Conservation (phyloP, 345 rosid genomes). For the Citrus sp. region DNA sequence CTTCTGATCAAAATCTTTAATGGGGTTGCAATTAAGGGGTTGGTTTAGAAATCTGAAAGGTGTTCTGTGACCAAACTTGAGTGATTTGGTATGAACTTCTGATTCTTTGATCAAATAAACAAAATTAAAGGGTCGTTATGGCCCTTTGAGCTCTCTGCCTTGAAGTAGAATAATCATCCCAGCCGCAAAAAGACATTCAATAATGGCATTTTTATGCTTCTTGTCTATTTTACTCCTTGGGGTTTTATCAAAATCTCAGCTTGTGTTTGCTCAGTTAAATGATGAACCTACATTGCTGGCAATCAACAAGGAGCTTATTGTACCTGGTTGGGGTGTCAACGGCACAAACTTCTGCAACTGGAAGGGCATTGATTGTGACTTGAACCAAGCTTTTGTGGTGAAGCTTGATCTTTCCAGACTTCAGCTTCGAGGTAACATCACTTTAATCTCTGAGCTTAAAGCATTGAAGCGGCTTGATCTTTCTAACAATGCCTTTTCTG, state of each 20-base stretch:
- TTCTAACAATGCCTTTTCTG: slow-evolving; percentile 63
- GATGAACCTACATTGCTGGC: slow-evolving; percentile 63
- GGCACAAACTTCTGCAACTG: slow-evolving; percentile 67
- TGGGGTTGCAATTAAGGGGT: slow-evolving; percentile 4
- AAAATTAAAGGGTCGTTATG: neutral
- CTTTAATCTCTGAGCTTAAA: slow-evolving; percentile 67
- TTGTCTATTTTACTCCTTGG: slow-evolving; percentile 48
- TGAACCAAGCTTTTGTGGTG: slow-evolving; percentile 63
- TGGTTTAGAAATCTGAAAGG: slow-evolving; percentile 23
- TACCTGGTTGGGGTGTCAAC: slow-evolving; percentile 84
- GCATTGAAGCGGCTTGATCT: slow-evolving; percentile 61
- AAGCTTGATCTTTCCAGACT: slow-evolving; percentile 74
- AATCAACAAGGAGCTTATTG: slow-evolving; percentile 61
- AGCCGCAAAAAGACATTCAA: neutral
- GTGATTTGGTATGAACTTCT: slow-evolving; percentile 21
- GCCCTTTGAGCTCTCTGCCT: slow-evolving; percentile 14
- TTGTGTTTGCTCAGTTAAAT: slow-evolving; percentile 39
- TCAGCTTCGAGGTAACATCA: slow-evolving; percentile 72
- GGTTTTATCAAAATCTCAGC: slow-evolving; percentile 45
- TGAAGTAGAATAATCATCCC: neutral
- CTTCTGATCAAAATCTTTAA: slow-evolving; percentile 16
- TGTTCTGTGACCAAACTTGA: slow-evolving; percentile 24
- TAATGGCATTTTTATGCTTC: slow-evolving; percentile 43
- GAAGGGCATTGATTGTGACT: slow-evolving; percentile 66
- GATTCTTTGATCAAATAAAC: slow-evolving; percentile 22